These are phyloP conservation scores for Dendrobium catenatum DNA, from an alignment of 106 monocot species.

Conservation along the genomic window DNA sequence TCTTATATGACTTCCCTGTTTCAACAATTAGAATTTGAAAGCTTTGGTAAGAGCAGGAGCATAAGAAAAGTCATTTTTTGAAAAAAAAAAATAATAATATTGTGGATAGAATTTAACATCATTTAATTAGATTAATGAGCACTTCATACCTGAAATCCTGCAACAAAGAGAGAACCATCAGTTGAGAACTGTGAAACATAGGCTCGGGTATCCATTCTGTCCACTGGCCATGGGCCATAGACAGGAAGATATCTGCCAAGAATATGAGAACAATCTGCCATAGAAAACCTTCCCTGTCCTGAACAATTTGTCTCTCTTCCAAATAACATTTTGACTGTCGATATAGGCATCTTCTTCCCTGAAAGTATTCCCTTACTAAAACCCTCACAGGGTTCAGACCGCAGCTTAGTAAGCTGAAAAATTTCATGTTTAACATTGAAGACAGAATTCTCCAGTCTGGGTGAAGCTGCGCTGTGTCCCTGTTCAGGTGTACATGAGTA, in stretches of 20 bases:
- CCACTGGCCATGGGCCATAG: conserved; percentile 66
- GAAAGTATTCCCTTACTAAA: conserved; percentile 22
- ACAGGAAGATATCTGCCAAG: conserved; percentile 67
- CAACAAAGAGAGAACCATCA: conserved; percentile 81
- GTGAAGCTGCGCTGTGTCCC: conserved; percentile 7
- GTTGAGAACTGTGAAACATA: conserved; percentile 90
- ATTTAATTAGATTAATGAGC: neutral
- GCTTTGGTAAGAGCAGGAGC: neutral
- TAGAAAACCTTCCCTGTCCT: conserved; percentile 58
- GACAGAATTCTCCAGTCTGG: conserved; percentile 7
- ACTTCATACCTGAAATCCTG: conserved; percentile 73
- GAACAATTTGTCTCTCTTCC: conserved; percentile 66
- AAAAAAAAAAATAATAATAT: neutral
- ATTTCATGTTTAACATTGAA: conserved; percentile 44
- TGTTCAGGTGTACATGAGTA: conserved; percentile 1
- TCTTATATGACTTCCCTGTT: conserved; percentile 54
- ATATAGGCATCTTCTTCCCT: conserved; percentile 21
- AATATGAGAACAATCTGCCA: conserved; percentile 60
- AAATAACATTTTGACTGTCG: conserved; percentile 53
- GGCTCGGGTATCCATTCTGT: conserved; percentile 62
- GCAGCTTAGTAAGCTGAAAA: conserved; percentile 54
- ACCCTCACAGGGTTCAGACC: conserved; percentile 43
- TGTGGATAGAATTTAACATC: neutral
- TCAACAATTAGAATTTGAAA: neutral
- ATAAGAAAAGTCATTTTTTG: neutral